Evolutionary conservation across 2,329 filamentous ascomycete species (phyloP).

Genomic region (Colletotrichum salicis): DNA sequence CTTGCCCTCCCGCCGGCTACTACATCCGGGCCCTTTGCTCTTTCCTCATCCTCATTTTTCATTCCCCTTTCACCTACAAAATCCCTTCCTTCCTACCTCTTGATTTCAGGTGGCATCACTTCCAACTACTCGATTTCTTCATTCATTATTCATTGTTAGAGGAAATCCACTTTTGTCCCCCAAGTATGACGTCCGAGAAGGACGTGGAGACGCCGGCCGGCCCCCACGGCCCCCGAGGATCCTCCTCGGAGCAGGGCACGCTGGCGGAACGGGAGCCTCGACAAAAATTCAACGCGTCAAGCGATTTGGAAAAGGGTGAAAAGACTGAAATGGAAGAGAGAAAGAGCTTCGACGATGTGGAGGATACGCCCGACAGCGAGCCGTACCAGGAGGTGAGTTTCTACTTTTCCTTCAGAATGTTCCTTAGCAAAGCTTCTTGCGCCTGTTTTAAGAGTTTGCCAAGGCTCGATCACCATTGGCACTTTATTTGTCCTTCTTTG

Average conservation of each 20-base stretch:
- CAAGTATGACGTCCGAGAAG: slow-evolving; percentile 23
- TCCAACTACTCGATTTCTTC: not conserved
- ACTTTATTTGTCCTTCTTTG: not conserved
- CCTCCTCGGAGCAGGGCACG: slow-evolving; percentile 13
- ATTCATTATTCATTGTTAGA: not conserved
- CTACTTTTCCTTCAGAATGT: not conserved
- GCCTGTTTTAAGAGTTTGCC: not conserved
- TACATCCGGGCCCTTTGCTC: not conserved
- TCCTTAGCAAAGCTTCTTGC: not conserved
- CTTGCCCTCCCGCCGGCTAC: not conserved
- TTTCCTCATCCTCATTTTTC: not conserved
- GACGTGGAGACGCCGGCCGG: slow-evolving; percentile 15
- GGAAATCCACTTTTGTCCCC: not conserved
- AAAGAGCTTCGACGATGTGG: slow-evolving; percentile 30
- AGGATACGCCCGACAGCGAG: slow-evolving; percentile 34
- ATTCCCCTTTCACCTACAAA: not conserved
- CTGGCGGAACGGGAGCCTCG: slow-evolving; percentile 21
- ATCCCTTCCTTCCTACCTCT: not conserved
- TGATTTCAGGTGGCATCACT: not conserved
- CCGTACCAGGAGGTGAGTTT: slow-evolving; percentile 22
- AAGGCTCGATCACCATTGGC: not conserved
- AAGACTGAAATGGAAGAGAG: slow-evolving; percentile 19
- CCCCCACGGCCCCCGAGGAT: slow-evolving; percentile 26
- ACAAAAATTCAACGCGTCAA: slow-evolving; percentile 3
- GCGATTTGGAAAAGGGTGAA: slow-evolving; percentile 10